A percentile compares a stretch with the other conserved stretches of the same genome.
Conservation (phyloP, 352 stramenopile genomes). For the Globisporangium okanoganense region DNA sequence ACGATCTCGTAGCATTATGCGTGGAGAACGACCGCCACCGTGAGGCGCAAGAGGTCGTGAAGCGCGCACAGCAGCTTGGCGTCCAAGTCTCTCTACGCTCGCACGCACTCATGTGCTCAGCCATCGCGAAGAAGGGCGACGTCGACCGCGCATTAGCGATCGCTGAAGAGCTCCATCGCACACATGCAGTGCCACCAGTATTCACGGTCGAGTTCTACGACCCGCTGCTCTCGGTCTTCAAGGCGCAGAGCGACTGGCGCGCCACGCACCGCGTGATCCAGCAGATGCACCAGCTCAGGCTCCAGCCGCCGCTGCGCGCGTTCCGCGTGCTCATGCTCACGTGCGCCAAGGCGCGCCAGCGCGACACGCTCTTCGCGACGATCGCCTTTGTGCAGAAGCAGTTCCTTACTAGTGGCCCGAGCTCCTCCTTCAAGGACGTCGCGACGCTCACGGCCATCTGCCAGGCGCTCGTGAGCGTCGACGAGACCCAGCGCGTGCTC, state of each 20-base stretch:
- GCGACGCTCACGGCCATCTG: conserved; percentile 55
- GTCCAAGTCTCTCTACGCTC: conserved; percentile 27
- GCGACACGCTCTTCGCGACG: conserved; percentile 43
- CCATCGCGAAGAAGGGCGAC: conserved; percentile 46
- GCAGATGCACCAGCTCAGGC: conserved; percentile 55
- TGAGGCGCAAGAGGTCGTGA: conserved; percentile 49
- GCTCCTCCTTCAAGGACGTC: conserved; percentile 34
- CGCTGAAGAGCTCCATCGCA: conserved; percentile 26
- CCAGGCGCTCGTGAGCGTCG: conserved; percentile 50
- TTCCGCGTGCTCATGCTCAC: conserved; percentile 66
- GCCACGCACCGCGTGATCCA: conserved; percentile 45
- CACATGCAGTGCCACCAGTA: conserved; percentile 7
- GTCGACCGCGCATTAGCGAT: conserved; percentile 38
- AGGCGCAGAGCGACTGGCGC: conserved; percentile 59
- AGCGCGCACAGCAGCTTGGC: conserved; percentile 33
- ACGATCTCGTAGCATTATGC: conserved; percentile 34
- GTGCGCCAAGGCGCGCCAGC: conserved; percentile 36
- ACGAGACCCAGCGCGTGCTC: conserved; percentile 36
- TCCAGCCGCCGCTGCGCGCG: conserved; percentile 42
- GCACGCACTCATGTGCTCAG: conserved; percentile 42
- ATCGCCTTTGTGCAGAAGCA: conserved; percentile 42
- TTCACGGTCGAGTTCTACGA: conserved; percentile 37
- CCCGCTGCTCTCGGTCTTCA: conserved; percentile 51
- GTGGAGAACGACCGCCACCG: conserved; percentile 38
- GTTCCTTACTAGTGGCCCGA: conserved; percentile 19